Evolutionary conservation across 768 basidiomycete genomes (phyloP), one percentile per base, ranked within the genome.

Genomic region (Tulasnella sp.): DNA sequence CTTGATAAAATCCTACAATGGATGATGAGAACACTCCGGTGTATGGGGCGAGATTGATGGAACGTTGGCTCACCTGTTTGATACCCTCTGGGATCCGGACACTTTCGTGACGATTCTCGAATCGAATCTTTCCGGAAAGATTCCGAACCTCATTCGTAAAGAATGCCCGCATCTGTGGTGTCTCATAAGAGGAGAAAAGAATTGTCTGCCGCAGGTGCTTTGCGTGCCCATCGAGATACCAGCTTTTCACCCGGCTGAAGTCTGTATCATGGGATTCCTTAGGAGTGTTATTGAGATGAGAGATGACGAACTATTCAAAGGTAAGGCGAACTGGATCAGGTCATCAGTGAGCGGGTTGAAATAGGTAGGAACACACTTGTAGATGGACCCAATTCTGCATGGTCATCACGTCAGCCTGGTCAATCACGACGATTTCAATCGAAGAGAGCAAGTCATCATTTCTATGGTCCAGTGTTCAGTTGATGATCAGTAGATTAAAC

Each of bases 351-450:
- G 47, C 9, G 32, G 26, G 30, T n/a, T 21, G 15, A 34, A n/a
- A n/a, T n/a, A 27, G 2, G 24, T 5, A 41, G 21, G 1, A 26
- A 10, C 23, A 34, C 68, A 90, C 94, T 78, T 96, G 89, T 19
- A 94, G 79, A 67, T 98, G 96, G 41, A 97, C 93, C 96, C 96
- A 99, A 67, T 99, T 99, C 73, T 98, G 96, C 96, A 98, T 98
- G 3, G 82, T 79, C 66, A 98, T 78, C 2, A 86, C 86, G 70
- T 98, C 92, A 76, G 90, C 76, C 67, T 96, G 93, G 70, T 98
- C 96, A 15, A 90, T 77, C n/a, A 98, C 73, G 21, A 92, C 73
- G 4, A 98, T 72, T 68, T 99, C 96, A 58, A 99, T 87, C 2
- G 92, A 95, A 10, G 89, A 89, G 53, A 99, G 75, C 69, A 95